These are phyloP conservation scores for Sechiopsis laciniata DNA, from an alignment of 306 rosid genomes.

Conservation along the genomic window DNA sequence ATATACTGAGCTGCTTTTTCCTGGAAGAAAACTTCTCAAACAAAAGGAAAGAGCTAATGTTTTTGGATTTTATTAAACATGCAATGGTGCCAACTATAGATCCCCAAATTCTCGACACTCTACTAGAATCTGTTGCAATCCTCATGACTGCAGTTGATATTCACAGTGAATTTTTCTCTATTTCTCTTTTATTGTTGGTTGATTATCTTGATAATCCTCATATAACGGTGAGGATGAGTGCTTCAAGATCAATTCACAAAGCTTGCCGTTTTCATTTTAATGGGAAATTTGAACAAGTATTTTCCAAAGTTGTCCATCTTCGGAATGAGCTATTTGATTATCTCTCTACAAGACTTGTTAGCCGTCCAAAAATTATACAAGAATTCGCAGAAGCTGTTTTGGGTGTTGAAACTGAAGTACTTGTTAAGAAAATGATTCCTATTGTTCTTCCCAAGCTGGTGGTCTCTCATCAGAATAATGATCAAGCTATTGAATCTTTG, in stretches of 20 bases:
- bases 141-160: slow-evolving; percentile 68
- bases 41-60: slow-evolving; percentile 50
- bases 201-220: slow-evolving; percentile 77
- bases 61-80: slow-evolving; percentile 51
- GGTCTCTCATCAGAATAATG: slow-evolving; percentile 60
- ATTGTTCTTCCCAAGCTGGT: slow-evolving; percentile 90
- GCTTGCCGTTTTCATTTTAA: slow-evolving; percentile 62
- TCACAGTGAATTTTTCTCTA: slow-evolving; percentile 46
- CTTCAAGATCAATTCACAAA: slow-evolving; percentile 73
- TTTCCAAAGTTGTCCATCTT: slow-evolving; percentile 63
- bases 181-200: slow-evolving; percentile 68
- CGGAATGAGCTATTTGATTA: slow-evolving; percentile 67
- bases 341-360: slow-evolving; percentile 57
- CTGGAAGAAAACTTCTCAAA: slow-evolving; percentile 35
- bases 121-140: slow-evolving; percentile 72
- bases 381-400: slow-evolving; percentile 89
- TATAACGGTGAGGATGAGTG: slow-evolving; percentile 63
- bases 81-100: slow-evolving; percentile 46
- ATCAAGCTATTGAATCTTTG: slow-evolving; percentile 64
- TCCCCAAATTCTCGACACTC: slow-evolving; percentile 55
- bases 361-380: slow-evolving; percentile 59
- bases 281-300: slow-evolving; percentile 58
- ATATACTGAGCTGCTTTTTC: slow-evolving; percentile 46
- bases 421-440: slow-evolving; percentile 75
- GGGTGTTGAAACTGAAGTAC: slow-evolving; percentile 66